Conservation (phyloP, 352 stramenopile genomes). For the Hyaloperonospora arabidopsidis region DNA sequence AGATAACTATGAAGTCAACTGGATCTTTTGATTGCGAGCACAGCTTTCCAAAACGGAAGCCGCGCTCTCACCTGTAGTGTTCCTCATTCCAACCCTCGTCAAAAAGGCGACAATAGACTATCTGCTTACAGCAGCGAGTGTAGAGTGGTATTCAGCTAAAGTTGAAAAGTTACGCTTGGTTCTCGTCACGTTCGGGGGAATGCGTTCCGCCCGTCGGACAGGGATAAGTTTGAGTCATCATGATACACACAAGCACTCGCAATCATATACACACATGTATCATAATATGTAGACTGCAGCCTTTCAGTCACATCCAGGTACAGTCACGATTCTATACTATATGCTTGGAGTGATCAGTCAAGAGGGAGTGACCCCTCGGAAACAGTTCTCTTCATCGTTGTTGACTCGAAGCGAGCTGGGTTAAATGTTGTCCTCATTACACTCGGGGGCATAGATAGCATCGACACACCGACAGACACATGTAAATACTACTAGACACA, state of each 20-base stretch:
- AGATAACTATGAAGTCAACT: conserved; percentile 87
- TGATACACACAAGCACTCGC: conserved; percentile 34
- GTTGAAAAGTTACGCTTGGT: conserved; percentile 85
- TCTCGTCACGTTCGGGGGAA: conserved; percentile 76
- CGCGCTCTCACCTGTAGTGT: conserved; percentile 62
- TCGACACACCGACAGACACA: conserved; percentile 8
- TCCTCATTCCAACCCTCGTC: conserved; percentile 63
- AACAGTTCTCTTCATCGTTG: conserved; percentile 84
- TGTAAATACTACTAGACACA: conserved; percentile 18
- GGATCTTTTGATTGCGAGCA: conserved; percentile 76
- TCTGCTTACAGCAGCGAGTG: conserved; percentile 4
- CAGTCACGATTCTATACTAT: conserved; percentile 3
- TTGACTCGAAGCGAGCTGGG: conserved; percentile 84
- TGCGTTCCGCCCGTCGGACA: conserved; percentile 82
- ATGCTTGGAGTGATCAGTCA: conserved; percentile 65
- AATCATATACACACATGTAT: not conserved
- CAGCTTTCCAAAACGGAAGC: conserved; percentile 61
- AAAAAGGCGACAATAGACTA: not conserved
- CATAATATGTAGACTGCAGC: not conserved
- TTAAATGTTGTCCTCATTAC: conserved; percentile 86
- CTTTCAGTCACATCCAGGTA: conserved; percentile 22
- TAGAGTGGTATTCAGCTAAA: conserved; percentile 58
- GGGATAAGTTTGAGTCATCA: conserved; percentile 86
- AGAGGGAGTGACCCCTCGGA: conserved; percentile 86
- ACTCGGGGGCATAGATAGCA: no score